Evolutionary conservation across 1,284 basidiomycete genomes (phyloP), one percentile per base, ranked within the genome.

Genomic region (Melampsora larici-populina): DNA sequence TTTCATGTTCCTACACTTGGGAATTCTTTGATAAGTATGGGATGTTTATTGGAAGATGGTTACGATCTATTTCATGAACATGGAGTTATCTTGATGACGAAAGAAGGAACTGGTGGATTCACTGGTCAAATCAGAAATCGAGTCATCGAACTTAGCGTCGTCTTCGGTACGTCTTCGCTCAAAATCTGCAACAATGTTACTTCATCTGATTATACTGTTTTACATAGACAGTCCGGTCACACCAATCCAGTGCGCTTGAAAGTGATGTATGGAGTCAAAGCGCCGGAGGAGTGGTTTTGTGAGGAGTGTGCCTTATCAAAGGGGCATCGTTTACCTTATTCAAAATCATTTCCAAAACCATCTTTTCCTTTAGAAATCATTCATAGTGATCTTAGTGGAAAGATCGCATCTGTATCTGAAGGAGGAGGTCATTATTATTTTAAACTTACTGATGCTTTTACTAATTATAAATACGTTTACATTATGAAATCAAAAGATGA

Each of bases 221-320:
- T 73, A 43, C 70, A 73, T 62, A 64, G 58, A 5, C 18, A 24
- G 49, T 15, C 58, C 4, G 58, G 70, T 2, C 69, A 71, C 36
- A n/a, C 49, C 49, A 24, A 62, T 26, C 11, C 24, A 9, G 24
- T 15, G 13, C 60, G 26, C 11, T 62, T n/a, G 60, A n/a, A 33
- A 66, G 9, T n/a, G 29, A 4, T 33, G 64, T 5, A 43, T 33
- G 64, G 40, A 66, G 26, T 5, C 24, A 69, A 21, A 48, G 29
- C 17, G 46, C 67, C 46, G 2, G 24, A 51, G 67, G 9, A 43
- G 6, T 69, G 18, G 13, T 69, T 11, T 21, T 49, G 48, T 21
- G 48, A 49, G 48, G 21, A 11, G 11, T 49, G 48, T 49, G 21
- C 21, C 11, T 26, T 63, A 9, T 63, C 60, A 63, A 24, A 31